phyloP scores from a whole-genome alignment of 192 early-diverging fungal genomes.

The Coemansia furcata region DNA sequence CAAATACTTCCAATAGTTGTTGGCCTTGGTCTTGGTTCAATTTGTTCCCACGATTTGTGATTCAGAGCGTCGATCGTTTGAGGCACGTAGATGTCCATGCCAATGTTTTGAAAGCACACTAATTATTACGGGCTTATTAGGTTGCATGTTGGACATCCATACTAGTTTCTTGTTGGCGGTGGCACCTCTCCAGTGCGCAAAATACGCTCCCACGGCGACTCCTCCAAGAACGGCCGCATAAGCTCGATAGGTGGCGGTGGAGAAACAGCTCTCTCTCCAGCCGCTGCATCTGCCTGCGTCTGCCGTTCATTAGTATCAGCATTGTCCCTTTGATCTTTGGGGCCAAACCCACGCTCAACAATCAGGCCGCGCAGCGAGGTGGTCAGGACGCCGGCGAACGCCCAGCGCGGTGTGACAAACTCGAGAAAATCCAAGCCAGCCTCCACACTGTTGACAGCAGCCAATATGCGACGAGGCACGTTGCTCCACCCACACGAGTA shows the following conservation, averaged over 20 bases:
- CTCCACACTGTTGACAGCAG: conserved; percentile 31
- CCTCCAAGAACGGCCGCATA: conserved; percentile 26
- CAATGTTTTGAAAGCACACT: background rate
- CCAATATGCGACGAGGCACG: conserved; percentile 16
- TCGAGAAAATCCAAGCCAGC: conserved; percentile 35
- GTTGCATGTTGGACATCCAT: background rate
- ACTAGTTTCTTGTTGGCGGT: background rate
- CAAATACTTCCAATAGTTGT: too few relatives aligned
- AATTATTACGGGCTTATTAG: background rate
- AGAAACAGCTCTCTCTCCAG: background rate
- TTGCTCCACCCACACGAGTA: conserved; percentile 27
- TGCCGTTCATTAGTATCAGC: background rate
- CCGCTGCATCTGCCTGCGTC: background rate
- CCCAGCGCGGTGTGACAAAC: conserved; percentile 39
- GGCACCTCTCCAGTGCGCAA: conserved; percentile 38
- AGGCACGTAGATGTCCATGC: background rate
- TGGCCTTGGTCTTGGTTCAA: too few relatives aligned
- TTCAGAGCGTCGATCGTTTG: background rate
- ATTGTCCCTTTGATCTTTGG: background rate
- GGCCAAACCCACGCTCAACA: conserved; percentile 44
- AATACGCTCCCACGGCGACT: conserved; percentile 35
- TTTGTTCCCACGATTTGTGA: background rate
- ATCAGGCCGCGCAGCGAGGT: conserved; percentile 35
- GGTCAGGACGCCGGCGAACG: conserved; percentile 31
- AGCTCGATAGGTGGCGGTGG: background rate